These are phyloP conservation scores for Mycena albidolilacea DNA, from an alignment of 768 basidiomycete genomes.

Conservation along the genomic window DNA sequence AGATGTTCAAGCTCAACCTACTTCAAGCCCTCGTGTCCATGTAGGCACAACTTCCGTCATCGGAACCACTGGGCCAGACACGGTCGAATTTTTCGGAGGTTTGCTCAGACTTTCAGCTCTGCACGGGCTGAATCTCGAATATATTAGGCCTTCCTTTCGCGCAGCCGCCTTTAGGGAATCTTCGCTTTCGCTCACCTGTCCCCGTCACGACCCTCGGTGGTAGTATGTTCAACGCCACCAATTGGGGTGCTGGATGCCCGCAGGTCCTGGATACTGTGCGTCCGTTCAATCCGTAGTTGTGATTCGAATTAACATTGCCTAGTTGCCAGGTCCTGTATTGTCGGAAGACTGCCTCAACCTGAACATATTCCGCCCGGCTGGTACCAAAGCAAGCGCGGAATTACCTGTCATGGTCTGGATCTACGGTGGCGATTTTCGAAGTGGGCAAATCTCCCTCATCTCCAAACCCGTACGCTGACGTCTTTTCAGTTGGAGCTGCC, in stretches of 20 bases:
- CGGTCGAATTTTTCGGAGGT: slow-evolving; percentile 51
- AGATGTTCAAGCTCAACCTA: slow-evolving; percentile 7
- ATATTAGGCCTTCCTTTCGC: slow-evolving; percentile 46
- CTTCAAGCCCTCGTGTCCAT: background rate
- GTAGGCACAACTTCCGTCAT: slow-evolving; percentile 10
- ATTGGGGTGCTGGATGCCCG: slow-evolving; percentile 46
- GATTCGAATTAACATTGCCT: background rate
- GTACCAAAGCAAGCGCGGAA: slow-evolving; percentile 33
- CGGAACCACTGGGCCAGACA: slow-evolving; percentile 19
- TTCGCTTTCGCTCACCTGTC: slow-evolving; percentile 49
- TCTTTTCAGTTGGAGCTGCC: slow-evolving; percentile 29
- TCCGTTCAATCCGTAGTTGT: slow-evolving; percentile 27
- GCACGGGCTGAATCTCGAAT: background rate
- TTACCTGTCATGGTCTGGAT: slow-evolving; percentile 36
- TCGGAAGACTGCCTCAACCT: slow-evolving; percentile 66
- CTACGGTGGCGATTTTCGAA: slow-evolving; percentile 39
- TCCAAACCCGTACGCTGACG: background rate
- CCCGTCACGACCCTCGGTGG: slow-evolving; percentile 41
- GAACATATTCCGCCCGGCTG: slow-evolving; percentile 61
- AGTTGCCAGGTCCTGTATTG: slow-evolving; percentile 30
- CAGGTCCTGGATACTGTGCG: background rate
- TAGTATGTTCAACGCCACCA: slow-evolving; percentile 46
- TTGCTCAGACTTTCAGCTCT: background rate
- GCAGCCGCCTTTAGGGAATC: slow-evolving; percentile 46
- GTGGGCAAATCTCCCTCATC: background rate